Conservation (phyloP, 2,329 filamentous ascomycete species). For the Xylogone sp. region DNA sequence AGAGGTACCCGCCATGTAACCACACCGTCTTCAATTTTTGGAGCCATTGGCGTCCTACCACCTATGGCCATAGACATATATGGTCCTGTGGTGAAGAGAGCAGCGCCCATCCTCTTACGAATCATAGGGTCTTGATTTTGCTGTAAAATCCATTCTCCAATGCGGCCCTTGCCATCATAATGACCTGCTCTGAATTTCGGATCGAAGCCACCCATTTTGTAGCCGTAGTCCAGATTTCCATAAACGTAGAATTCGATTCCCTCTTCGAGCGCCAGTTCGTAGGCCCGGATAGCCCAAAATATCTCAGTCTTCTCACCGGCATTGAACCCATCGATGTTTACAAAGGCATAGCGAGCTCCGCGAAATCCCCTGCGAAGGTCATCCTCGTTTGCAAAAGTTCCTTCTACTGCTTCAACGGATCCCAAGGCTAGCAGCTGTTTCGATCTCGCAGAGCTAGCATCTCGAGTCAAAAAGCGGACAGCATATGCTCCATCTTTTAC, state of each 20-base stretch:
- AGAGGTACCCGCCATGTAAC: no score
- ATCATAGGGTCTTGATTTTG: no score
- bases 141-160: no score
- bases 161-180: slow-evolving; percentile 37
- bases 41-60: no score
- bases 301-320: slow-evolving; percentile 29
- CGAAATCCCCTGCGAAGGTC: slow-evolving; percentile 31
- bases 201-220: slow-evolving; percentile 32
- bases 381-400: slow-evolving; percentile 30
- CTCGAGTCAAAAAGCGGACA: slow-evolving; percentile 35
- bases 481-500: slow-evolving; percentile 16
- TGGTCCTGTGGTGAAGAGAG: not conserved
- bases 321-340: slow-evolving; percentile 39
- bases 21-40: no score
- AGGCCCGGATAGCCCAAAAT: slow-evolving; percentile 33
- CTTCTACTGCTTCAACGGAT: slow-evolving; percentile 34
- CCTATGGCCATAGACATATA: no score
- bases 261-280: slow-evolving; percentile 23
- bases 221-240: slow-evolving; percentile 34
- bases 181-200: slow-evolving; percentile 33
- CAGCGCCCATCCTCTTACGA: slow-evolving; percentile 17
- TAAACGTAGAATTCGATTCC: slow-evolving; percentile 28
- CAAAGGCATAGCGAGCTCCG: slow-evolving; percentile 32
- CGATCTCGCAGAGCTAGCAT: slow-evolving; percentile 28
- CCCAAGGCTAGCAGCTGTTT: slow-evolving; percentile 29